Evolutionary conservation across 139 green algal genomes (phyloP), one percentile per base, ranked within the genome.

Genomic region (Diplosphaera chodatii): DNA sequence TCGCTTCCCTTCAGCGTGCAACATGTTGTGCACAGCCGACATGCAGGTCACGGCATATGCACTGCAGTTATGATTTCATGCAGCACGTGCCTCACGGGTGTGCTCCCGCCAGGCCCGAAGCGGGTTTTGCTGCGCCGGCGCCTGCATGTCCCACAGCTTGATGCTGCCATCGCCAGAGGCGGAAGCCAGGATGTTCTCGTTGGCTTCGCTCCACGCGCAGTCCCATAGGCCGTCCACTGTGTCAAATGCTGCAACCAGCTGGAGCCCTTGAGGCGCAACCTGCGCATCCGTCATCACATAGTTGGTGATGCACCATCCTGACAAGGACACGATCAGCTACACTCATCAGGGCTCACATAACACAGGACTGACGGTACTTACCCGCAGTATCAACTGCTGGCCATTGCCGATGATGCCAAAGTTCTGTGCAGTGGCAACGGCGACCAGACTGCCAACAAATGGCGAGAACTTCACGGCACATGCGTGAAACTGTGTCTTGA

Each of bases 331-430:
- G n/a, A n/a, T n/a, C n/a, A n/a, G n/a, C n/a, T n/a, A n/a, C n/a
- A n/a, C n/a, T n/a, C n/a, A n/a, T n/a, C n/a, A n/a, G n/a, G n/a
- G n/a, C n/a, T n/a, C n/a, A n/a, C n/a, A n/a, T n/a, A n/a, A n/a
- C n/a, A n/a, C n/a, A n/a, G n/a, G n/a, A n/a, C n/a, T n/a, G n/a
- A 37, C 25, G 33, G 40, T 21, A 62, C 21, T 63, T 63, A 96
- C 91, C 81, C 97, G 82, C 27, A 98, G 85, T 0, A 99, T 84
- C 75, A 97, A 83, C 80, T 95, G 89, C 27, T 85, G 72, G 10
- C 95, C 95, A 77, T 98, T 98, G 40, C 95, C 95, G 55, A 99
- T 92, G 64, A 99, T 99, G 20, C 95, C 95, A 81, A 98, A 99
- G 82, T 99, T 98, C 67, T 99, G 95, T 0, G 92, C 82, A 4